Base-by-base conservation (phyloP, 192 early-diverging fungal genomes). In the Rhizoclosmatium sp. region DNA sequence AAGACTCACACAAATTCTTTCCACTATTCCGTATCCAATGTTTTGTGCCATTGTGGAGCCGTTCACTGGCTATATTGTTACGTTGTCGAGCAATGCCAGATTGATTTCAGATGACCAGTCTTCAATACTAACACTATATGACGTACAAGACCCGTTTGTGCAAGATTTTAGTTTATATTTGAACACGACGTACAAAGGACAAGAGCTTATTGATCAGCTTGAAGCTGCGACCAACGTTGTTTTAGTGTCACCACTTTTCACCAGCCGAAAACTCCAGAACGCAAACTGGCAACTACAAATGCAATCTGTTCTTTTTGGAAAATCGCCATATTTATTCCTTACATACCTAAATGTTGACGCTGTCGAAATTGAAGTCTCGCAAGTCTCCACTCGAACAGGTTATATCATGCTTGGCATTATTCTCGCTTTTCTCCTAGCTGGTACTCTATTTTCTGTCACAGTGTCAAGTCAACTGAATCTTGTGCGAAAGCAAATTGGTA, bases 381-480 rank as follows among this genome's bases (percentile, higher is more conserved):
- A 58, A 31, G n/a, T 40, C 39, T 42, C 64, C 39, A 65, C 42
- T 23, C 82, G 41, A 42, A 78, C 65, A 10, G 69, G 78, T 9
- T 68, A 76, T 4, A 75, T 58, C 3, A 84, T 80, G 9, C 65
- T 61, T 9, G 66, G 71, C 21, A 66, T 79, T 42, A 79, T 79
- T 40, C 40, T 67, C 41, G 69, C 39, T 14, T 5, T 79, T 2
- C 39, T 68, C 12, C 44, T 73, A 39, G 21, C 49, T 3, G 62
- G 70, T 42, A 47, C 42, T 45, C 9, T 80, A 4, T 72, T 74
- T 64, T 42, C 69, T 7, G 12, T 54, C 4, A 23, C 45, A 14
- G 16, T 78, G 16, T 16, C 67, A 9, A n/a, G 68, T 45, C 78
- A 80, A 51, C 21, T 74, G 59, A 31, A 65, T 19, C 19, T 46